A percentile compares a stretch with the other conserved stretches of the same genome.
phyloP scores from a whole-genome alignment of 2,329 filamentous ascomycete genomes.

The Aspergillus sojae region DNA sequence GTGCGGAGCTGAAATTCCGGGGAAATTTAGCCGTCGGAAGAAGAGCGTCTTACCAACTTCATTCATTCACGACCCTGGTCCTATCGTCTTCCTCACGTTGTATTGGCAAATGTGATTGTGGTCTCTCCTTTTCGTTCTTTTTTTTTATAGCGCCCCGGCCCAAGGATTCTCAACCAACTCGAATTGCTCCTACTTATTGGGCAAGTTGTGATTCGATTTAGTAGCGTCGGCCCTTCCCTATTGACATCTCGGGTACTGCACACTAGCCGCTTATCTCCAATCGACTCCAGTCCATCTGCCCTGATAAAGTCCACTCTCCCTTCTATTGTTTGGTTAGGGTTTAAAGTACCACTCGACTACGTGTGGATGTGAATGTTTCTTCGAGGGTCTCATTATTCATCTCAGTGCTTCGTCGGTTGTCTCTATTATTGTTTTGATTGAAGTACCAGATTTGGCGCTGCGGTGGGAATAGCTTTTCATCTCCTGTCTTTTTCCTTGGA shows the following conservation, averaged over 20 bases:
- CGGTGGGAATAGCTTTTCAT: conserved; percentile 13
- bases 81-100: background rate
- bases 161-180: background rate
- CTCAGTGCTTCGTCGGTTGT: background rate
- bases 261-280: background rate
- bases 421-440: background rate
- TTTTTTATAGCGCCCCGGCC: background rate
- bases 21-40: conserved; percentile 26
- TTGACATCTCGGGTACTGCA: background rate
- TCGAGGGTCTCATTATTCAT: no score
- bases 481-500: background rate
- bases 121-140: background rate
- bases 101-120: background rate
- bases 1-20: conserved; percentile 21
- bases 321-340: background rate
- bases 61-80: background rate
- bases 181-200: conserved; percentile 2
- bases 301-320: conserved; percentile 2
- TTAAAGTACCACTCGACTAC: conserved; percentile 1
- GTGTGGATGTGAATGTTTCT: background rate
- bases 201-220: conserved; percentile 1
- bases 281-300: background rate
- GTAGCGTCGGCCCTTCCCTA: background rate
- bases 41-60: background rate
- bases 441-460: conserved; percentile 4